Evolutionary conservation across 257 asterid genomes (phyloP).

Genomic region (Mentha longifolia): DNA sequence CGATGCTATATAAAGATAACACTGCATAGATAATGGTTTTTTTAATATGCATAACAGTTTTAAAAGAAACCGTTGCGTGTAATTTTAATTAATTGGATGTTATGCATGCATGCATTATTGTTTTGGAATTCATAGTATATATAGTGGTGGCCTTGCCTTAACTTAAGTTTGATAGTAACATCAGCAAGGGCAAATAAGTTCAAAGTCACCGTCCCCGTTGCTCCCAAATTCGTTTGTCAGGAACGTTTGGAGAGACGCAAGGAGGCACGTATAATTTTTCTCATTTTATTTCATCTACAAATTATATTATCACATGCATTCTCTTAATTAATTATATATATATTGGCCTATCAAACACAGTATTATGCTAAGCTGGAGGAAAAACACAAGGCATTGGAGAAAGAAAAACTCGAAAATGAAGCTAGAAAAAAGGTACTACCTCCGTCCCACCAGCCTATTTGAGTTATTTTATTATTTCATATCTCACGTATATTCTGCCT

Average conservation of each 20-base stretch:
- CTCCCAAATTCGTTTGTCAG: slow-evolving; percentile 61
- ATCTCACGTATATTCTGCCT: too few species aligned
- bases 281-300: background rate
- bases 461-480: too few species aligned
- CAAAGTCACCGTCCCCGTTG: slow-evolving; percentile 77
- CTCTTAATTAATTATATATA: slow-evolving; percentile 1
- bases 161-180: slow-evolving; percentile 48
- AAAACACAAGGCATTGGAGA: slow-evolving; percentile 87
- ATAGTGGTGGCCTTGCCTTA: background rate
- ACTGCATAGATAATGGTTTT: too few species aligned
- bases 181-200: slow-evolving; percentile 60
- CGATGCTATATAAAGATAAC: too few species aligned
- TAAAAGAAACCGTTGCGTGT: too few species aligned
- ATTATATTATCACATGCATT: background rate
- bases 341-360: slow-evolving; percentile 37
- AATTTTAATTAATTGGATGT: too few species aligned
- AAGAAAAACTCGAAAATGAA: slow-evolving; percentile 68
- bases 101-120: too few species aligned
- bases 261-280: slow-evolving; percentile 53
- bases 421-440: slow-evolving; percentile 66
- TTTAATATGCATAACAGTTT: too few species aligned
- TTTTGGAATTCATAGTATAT: background rate
- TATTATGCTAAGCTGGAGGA: slow-evolving; percentile 78
- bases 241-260: slow-evolving; percentile 75
- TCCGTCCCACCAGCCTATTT: too few species aligned